A percentile compares a stretch with the other conserved stretches of the same genome.
These are phyloP conservation scores for Elongisporangium anandrum DNA, from an alignment of 352 stramenopile species.

Conservation along the genomic window DNA sequence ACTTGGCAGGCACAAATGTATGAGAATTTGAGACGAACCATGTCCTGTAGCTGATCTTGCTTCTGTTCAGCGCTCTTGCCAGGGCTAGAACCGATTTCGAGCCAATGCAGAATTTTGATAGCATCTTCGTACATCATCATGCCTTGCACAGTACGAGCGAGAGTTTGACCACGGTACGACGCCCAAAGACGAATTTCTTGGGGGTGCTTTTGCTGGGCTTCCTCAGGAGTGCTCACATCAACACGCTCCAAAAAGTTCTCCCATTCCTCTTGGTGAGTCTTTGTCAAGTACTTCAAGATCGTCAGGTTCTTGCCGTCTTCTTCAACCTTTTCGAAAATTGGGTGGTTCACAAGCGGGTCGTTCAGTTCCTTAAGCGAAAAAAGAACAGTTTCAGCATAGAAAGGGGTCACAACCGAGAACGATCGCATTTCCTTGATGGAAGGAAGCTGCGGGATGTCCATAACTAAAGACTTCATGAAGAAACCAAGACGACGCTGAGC, in stretches of 20 bases:
- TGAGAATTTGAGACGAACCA: slow-evolving; percentile 84
- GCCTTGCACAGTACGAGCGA: slow-evolving; percentile 72
- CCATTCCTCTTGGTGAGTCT: slow-evolving; percentile 82
- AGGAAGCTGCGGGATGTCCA: slow-evolving; percentile 78
- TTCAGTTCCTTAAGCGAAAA: slow-evolving; percentile 80
- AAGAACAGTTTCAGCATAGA: slow-evolving; percentile 78
- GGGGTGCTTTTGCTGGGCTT: slow-evolving; percentile 65
- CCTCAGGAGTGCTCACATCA: slow-evolving; percentile 65
- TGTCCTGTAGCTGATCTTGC: slow-evolving; percentile 73
- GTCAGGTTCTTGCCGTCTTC: slow-evolving; percentile 83
- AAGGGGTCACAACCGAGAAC: slow-evolving; percentile 82
- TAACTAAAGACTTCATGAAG: slow-evolving; percentile 85
- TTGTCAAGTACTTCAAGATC: slow-evolving; percentile 84
- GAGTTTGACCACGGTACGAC: slow-evolving; percentile 76
- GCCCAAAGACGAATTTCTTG: slow-evolving; percentile 79
- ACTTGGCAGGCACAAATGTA: slow-evolving; percentile 85
- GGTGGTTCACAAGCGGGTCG: slow-evolving; percentile 78
- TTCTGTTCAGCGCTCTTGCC: slow-evolving; percentile 72
- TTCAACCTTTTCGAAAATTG: slow-evolving; percentile 81
- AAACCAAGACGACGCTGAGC: slow-evolving; percentile 75
- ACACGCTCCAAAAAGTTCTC: slow-evolving; percentile 83
- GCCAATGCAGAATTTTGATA: slow-evolving; percentile 85
- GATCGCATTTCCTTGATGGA: slow-evolving; percentile 84
- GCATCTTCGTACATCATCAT: slow-evolving; percentile 88
- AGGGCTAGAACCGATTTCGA: slow-evolving; percentile 72